Percentiles rank a stretch among this genome's conserved stretches.
Evolutionary conservation across 495 filamentous ascomycete genomes (phyloP).

Genomic region (Neurospora sp.): DNA sequence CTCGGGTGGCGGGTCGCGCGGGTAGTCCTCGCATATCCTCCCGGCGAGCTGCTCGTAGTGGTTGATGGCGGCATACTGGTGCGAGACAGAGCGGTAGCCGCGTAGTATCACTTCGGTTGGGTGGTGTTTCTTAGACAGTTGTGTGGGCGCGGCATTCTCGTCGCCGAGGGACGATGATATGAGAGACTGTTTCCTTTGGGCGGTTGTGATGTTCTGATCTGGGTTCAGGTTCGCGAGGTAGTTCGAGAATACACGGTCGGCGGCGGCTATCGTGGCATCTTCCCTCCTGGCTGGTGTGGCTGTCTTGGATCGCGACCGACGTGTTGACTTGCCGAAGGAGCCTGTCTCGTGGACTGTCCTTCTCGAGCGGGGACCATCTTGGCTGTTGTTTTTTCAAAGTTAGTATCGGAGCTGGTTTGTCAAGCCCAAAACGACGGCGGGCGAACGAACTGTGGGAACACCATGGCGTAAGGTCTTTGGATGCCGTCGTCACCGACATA

Average conservation of each 20-base stretch:
- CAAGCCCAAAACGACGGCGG: background rate
- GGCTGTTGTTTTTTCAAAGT: conserved; percentile 11
- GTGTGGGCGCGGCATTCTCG: conserved; percentile 12
- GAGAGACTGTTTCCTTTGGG: conserved; percentile 19
- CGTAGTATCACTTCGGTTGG: conserved; percentile 77
- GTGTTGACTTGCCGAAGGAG: conserved; percentile 46
- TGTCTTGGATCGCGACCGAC: conserved; percentile 41
- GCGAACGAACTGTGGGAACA: conserved; percentile 41
- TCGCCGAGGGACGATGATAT: conserved; percentile 19
- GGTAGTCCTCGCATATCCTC: conserved; percentile 82
- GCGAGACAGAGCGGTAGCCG: conserved; percentile 60
- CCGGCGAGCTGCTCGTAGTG: conserved; percentile 74
- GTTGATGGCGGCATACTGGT: conserved; percentile 76
- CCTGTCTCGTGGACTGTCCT: conserved; percentile 39
- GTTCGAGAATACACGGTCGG: conserved; percentile 38
- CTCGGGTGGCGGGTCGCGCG: conserved; percentile 54
- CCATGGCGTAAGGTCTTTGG: conserved; percentile 45
- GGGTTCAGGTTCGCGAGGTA: conserved; percentile 26
- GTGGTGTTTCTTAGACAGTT: conserved; percentile 16
- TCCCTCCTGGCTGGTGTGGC: conserved; percentile 41
- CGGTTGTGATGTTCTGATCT: conserved; percentile 17
- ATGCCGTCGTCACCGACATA: conserved; percentile 48
- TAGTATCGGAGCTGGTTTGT: background rate
- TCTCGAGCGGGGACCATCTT: conserved; percentile 31
- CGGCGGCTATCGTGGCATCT: conserved; percentile 44